Conservation (phyloP, 257 asterid species). For the Verbascum thapsus region DNA sequence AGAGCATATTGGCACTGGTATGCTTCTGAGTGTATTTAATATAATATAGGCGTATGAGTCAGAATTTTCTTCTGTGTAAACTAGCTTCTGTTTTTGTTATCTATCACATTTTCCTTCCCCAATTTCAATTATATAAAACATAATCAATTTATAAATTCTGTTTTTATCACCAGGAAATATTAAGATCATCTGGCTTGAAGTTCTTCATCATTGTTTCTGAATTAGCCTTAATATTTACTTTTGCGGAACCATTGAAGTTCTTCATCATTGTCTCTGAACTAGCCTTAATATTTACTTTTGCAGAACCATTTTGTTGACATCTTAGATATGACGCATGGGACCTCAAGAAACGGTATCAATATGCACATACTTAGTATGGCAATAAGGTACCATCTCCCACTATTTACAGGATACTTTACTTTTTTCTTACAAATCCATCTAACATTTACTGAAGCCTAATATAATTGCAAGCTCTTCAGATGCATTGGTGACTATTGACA, state of each 20-base stretch:
- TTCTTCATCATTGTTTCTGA: conserved; percentile 26
- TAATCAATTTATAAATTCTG: conserved; percentile 14
- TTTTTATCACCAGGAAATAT: conserved; percentile 6
- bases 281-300: conserved; percentile 38
- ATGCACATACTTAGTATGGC: conserved; percentile 67
- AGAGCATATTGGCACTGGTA: conserved; percentile 66
- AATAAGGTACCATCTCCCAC: conserved; percentile 48
- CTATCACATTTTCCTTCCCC: neutral
- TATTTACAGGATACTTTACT: conserved; percentile 3
- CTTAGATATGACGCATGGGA: conserved; percentile 74
- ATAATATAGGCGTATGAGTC: conserved; percentile 14
- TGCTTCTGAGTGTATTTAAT: conserved; percentile 29
- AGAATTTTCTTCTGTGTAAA: conserved; percentile 22
- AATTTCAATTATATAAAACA: conserved; percentile 8
- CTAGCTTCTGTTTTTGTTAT: neutral
- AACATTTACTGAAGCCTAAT: conserved; percentile 29
- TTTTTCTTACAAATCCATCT: conserved; percentile 10
- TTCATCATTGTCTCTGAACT: conserved; percentile 27
- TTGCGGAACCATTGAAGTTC: too few relatives aligned
- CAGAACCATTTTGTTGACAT: conserved; percentile 82
- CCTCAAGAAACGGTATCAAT: conserved; percentile 64
- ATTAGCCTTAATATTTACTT: conserved; percentile 22
- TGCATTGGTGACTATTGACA: conserved; percentile 8
- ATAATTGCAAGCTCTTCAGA: conserved; percentile 8
- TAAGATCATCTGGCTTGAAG: conserved; percentile 22